These are phyloP conservation scores for Pseudocercospora vitis DNA, from an alignment of 2,329 filamentous ascomycete species.

Conservation along the genomic window DNA sequence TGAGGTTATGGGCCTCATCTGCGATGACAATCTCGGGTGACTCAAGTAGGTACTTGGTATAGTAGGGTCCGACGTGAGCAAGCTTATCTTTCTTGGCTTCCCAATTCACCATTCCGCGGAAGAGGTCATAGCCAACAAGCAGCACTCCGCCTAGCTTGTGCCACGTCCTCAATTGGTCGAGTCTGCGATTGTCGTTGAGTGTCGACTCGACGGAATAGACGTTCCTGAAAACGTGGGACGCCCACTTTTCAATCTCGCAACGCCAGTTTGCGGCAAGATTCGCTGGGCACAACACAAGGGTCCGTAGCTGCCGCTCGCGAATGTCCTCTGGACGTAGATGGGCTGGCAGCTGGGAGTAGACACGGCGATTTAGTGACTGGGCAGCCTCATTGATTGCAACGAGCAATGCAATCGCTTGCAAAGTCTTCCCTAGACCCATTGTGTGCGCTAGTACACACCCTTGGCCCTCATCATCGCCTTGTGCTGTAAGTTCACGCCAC, in stretches of 20 bases:
- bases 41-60: constrained; percentile 64
- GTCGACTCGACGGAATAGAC: constrained; percentile 57
- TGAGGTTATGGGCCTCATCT: constrained; percentile 81
- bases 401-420: constrained; percentile 82
- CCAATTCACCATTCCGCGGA: constrained; percentile 50
- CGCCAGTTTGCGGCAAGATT: constrained; percentile 78
- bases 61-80: constrained; percentile 60
- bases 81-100: constrained; percentile 15
- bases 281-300: constrained; percentile 74
- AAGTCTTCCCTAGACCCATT: constrained; percentile 91
- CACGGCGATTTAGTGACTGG: constrained; percentile 55
- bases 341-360: constrained; percentile 67
- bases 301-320: constrained; percentile 54
- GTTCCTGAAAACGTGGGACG: constrained; percentile 53
- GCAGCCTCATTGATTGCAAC: constrained; percentile 69
- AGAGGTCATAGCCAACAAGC: constrained; percentile 72
- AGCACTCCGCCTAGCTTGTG: constrained; percentile 66
- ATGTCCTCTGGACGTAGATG: constrained; percentile 48
- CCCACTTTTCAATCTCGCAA: constrained; percentile 74
- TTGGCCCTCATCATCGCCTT: constrained; percentile 54
- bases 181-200: constrained; percentile 24
- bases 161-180: constrained; percentile 59
- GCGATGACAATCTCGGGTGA: constrained; percentile 72
- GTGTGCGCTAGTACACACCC: constrained; percentile 84
- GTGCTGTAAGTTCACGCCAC: constrained; percentile 76